These are phyloP conservation scores for Hypoxylon rubiginosum DNA, from an alignment of 2,329 filamentous ascomycete genomes.

Conservation along the genomic window DNA sequence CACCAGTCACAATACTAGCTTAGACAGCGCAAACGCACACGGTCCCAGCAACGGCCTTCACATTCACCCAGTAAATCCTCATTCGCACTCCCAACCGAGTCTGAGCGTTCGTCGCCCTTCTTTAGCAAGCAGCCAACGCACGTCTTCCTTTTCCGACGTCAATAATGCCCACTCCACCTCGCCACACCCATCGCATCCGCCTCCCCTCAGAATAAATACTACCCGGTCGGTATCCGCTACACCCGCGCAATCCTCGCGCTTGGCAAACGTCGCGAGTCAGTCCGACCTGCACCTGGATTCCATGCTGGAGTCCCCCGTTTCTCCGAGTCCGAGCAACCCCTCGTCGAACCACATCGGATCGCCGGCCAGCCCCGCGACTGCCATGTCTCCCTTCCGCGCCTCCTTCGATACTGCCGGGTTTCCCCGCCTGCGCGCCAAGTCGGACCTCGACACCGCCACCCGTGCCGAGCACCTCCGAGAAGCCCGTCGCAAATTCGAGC, in stretches of 20 bases:
- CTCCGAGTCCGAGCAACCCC: slow-evolving; percentile 42
- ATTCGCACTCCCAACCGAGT: slow-evolving; percentile 50
- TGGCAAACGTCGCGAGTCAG: slow-evolving; percentile 61
- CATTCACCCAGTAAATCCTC: slow-evolving; percentile 45
- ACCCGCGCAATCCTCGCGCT: slow-evolving; percentile 54
- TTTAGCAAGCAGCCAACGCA: slow-evolving; percentile 56
- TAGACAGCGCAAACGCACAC: slow-evolving; percentile 32
- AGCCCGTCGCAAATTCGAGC: slow-evolving; percentile 73
- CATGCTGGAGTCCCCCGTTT: slow-evolving; percentile 55
- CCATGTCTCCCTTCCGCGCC: slow-evolving; percentile 67
- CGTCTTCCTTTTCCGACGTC: slow-evolving; percentile 57
- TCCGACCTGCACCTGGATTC: slow-evolving; percentile 63
- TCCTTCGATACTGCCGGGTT: slow-evolving; percentile 70
- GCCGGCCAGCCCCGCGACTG: slow-evolving; percentile 54
- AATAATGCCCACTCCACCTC: slow-evolving; percentile 47
- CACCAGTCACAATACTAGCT: slow-evolving; percentile 58
- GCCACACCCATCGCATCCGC: slow-evolving; percentile 34
- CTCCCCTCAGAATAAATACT: slow-evolving; percentile 56
- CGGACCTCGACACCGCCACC: slow-evolving; percentile 68
- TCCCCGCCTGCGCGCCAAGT: slow-evolving; percentile 69
- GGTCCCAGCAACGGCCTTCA: slow-evolving; percentile 43
- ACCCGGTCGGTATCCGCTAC: slow-evolving; percentile 50
- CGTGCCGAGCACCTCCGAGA: slow-evolving; percentile 70
- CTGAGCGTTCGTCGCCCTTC: slow-evolving; percentile 55
- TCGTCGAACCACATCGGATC: slow-evolving; percentile 47